Evolutionary conservation across 2,329 filamentous ascomycete genomes (phyloP), one percentile per base, ranked within the genome.

Genomic region (Knoxdaviesia capensis): DNA sequence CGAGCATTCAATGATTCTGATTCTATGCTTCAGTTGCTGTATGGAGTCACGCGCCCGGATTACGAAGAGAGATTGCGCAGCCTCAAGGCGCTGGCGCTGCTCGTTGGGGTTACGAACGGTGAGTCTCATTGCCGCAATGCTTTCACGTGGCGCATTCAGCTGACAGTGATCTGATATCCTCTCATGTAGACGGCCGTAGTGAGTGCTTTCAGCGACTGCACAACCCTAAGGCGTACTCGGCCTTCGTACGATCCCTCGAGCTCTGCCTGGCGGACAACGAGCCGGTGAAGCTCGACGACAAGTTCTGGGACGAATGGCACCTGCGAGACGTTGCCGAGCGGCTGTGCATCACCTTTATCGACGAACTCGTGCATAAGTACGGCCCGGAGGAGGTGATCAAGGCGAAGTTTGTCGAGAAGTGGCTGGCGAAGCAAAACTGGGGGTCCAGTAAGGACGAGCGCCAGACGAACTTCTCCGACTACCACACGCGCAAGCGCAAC

Each of bases 371-470:
- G n/a, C 66, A 65, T 45, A 69, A 71, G 46, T 71, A 72, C 49
- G 68, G 71, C 11, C 59, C 68, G 1, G 64, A 66, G 30, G 67
- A 67, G 42, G 58, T 85, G 11, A 59, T 78, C 43, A 65, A 72
- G 53, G 74, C 77, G 34, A 67, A 68, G 6, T 73, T 87, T 47
- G 66, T 87, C 35, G 74, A 78, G 46, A 74, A 71, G 43, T 87
- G 81, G 81, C 66, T 87, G n/a, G 69, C 64, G 33, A 74, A 71
- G 50, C 83, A 86, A 54, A 70, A 74, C 6, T 86, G 80, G 63
- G 80, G 79, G 20, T 60, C 64, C 11, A 58, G 57, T 1, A 58
- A 66, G 2, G 65, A 69, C 43, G 68, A 74, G 45, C 60, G 65
- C 36, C 60, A 59, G n/a, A 57, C 53, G 10, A 74, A 69, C 48